Evolutionary conservation across 192 early-diverging fungal genomes (phyloP).

Genomic region (Gonapodya prolifera): DNA sequence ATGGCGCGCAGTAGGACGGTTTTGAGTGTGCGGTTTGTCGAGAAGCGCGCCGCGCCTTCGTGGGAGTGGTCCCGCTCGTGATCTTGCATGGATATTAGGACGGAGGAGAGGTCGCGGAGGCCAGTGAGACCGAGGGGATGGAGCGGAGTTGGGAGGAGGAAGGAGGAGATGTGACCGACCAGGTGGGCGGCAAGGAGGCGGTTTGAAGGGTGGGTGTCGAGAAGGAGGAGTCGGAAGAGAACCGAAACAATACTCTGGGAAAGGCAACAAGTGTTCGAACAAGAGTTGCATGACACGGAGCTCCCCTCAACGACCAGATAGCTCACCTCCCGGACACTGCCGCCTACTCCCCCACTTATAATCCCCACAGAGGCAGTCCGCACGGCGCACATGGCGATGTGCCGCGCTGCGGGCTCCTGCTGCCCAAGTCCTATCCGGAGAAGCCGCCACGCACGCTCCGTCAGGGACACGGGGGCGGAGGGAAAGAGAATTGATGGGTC

Average conservation of each 20-base stretch:
- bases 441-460: not conserved
- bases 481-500: not conserved
- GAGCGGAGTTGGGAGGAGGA: not conserved
- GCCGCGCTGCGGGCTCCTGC: not conserved
- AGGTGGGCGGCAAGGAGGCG: not conserved
- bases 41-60: not conserved
- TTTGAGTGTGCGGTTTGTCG: not conserved
- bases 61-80: not conserved
- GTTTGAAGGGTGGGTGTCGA: not conserved
- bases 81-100: not conserved
- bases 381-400: not conserved
- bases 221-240: not conserved
- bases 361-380: not conserved
- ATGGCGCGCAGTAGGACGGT: not conserved
- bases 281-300: too few relatives aligned
- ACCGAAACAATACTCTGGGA: not conserved
- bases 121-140: not conserved
- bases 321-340: not conserved
- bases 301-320: not conserved
- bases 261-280: too few relatives aligned
- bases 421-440: not conserved
- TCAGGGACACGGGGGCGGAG: not conserved
- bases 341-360: not conserved
- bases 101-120: not conserved
- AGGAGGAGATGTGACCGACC: not conserved